phyloP scores from a whole-genome alignment of 441 rosid species.

The Omphalea diandra region DNA sequence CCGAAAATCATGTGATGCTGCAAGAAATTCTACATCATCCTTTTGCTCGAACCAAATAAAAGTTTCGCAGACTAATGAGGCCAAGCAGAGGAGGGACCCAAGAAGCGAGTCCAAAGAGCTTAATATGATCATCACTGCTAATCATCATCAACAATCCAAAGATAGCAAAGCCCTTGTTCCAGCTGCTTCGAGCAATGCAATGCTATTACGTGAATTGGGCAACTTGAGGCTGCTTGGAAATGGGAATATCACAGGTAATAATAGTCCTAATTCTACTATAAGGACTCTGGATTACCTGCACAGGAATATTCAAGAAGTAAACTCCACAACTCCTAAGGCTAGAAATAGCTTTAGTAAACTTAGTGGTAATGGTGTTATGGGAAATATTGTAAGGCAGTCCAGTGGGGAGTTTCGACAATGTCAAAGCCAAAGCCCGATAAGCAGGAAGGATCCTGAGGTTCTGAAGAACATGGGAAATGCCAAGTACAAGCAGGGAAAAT shows the following conservation, averaged over 20 bases:
- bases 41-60: slow-evolving; percentile 23
- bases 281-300: slow-evolving; percentile 27
- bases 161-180: slow-evolving; percentile 36
- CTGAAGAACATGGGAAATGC: slow-evolving; percentile 75
- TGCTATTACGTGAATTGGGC: slow-evolving; percentile 42
- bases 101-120: slow-evolving; percentile 35
- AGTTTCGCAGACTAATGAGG: not conserved
- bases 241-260: slow-evolving; percentile 20
- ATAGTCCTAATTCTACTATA: slow-evolving; percentile 34
- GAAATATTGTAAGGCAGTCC: slow-evolving; percentile 60
- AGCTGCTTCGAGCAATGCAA: slow-evolving; percentile 42
- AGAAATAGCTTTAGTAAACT: slow-evolving; percentile 30
- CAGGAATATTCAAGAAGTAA: slow-evolving; percentile 24
- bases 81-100: slow-evolving; percentile 26
- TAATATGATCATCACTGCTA: slow-evolving; percentile 21
- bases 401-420: slow-evolving; percentile 34
- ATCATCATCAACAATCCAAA: slow-evolving; percentile 27
- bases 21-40: slow-evolving; percentile 47
- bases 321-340: slow-evolving; percentile 16
- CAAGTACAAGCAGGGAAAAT: slow-evolving; percentile 65
- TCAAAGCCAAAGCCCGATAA: slow-evolving; percentile 32
- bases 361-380: slow-evolving; percentile 43
- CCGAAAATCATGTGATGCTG: slow-evolving; percentile 33
- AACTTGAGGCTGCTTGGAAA: slow-evolving; percentile 43
- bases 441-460: slow-evolving; percentile 52